Evolutionary conservation across 768 basidiomycete species (phyloP), one percentile per base, ranked within the genome.

Genomic region (Termitomyces bulborhizus): DNA sequence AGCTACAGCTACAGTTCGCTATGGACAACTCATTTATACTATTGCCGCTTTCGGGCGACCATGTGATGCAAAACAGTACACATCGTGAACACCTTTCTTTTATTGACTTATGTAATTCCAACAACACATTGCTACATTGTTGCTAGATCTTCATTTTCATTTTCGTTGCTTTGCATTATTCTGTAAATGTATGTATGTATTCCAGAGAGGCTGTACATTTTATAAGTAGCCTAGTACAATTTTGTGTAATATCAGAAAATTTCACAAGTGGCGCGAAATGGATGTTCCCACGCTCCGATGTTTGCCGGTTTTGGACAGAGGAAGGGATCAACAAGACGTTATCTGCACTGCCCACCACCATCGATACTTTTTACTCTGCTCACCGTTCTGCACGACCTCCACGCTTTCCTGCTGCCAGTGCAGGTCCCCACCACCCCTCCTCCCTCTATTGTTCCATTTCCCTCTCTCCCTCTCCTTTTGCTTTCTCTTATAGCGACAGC

Each of bases 311-410:
- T 75, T 66, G 68, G 69, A 61, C 37, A 51, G 51, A 51, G 63
- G 32, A 47, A 46, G 68, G 63, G 62, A 66, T 68, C 67, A 69
- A 65, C 63, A 68, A 66, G 59, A 57, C 63, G 72, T 73, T 74
- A 74, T 76, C 73, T 72, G 67, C 69, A 74, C 72, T 68, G 73
- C 73, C 74, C 69, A 71, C 73, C 71, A 67, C 66, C 69, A 78
- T 74, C 77, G 69, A 74, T 75, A 71, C 71, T 75, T 44, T 59
- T 6, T 26, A 31, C 21, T 46, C 55, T 50, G 42, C 62, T 62
- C 48, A 53, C 34, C 55, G 46, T 57, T 41, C 54, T 60, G 44
- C 46, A 54, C 48, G 50, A 47, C 61, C 55, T 51, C 60, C 42
- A 51, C 57, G 34, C 60, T 36, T 45, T 44, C 56, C 46, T 50